Base-by-base conservation (phyloP, 805 yeast genomes). In the Cyberlindnera suaveolens region DNA sequence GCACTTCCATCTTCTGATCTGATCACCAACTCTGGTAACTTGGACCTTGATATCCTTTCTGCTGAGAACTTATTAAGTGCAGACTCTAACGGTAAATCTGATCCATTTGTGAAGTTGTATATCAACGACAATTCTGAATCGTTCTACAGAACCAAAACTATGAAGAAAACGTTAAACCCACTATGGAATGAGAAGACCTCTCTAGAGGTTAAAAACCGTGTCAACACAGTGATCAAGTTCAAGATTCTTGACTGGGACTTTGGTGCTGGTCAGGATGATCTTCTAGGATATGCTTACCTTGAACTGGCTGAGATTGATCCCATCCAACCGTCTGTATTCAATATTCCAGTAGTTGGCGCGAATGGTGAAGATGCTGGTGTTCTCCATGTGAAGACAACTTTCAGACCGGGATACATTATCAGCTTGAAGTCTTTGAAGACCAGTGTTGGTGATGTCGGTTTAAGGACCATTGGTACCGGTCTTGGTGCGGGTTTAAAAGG, bases 51-150 rank as follows among this genome's bases (percentile, higher is more conserved):
- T 27, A 71, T 86, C 5, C 51, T 80, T 36, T 69, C 71, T 39
- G 98, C 93, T 3, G 72, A 72, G 14, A 76, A 77, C 40, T 71
- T 93, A 45, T 78, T 83, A 33, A 74, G 96, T 13, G 95, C 90
- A n/a, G 99, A 93, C 65, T 70, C 85, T 27, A 83, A 82, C 53
- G 98, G 98, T 40, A 84, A 85, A 61, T 87, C 96, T 3, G 99
- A 93, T 65, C 99, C 99, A 43, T 91, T 80, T 61, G 72, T 80
- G 46, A 76, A 80, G 55, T 73, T 88, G 49, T 80, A 72, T 56
- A 58, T 87, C 54, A 80, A 90, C 64, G 82, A 82, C 34, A 70
- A 68, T 14, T 72, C 72, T 42, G 77, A 77, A 27, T 61, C 66
- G 30, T 70, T 85, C 46, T 80, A 68, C 70, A 88, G 87, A 68